A percentile compares a stretch with the other conserved stretches of the same genome.
Evolutionary conservation across 768 basidiomycete species (phyloP).

Genomic region (Galerina marginata): DNA sequence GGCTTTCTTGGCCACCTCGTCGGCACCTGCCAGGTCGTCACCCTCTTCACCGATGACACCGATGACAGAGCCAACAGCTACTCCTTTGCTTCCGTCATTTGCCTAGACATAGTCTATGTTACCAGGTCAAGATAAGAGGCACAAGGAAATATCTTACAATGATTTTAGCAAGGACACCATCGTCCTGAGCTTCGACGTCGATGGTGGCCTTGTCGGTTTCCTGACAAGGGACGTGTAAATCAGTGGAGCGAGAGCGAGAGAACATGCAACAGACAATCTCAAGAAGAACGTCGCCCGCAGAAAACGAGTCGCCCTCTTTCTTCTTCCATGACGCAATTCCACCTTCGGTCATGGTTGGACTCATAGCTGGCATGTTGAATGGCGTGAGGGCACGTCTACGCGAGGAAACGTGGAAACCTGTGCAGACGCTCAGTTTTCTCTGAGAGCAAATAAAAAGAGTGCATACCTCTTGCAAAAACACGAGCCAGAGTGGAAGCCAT

Average conservation of each 20-base stretch:
- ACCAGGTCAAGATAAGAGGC: not conserved
- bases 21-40: conserved; percentile 86
- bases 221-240: conserved; percentile 43
- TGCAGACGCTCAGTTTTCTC: conserved; percentile 3
- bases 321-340: conserved; percentile 98
- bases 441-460: not conserved
- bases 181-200: conserved; percentile 99
- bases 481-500: conserved; percentile 74
- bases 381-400: conserved; percentile 80
- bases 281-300: conserved; percentile 91
- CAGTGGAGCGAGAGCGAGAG: conserved; percentile 5
- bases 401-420: conserved; percentile 86
- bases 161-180: conserved; percentile 96
- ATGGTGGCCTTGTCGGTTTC: conserved; percentile 99
- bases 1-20: conserved; percentile 52
- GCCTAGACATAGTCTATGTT: conserved; percentile 49
- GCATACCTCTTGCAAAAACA: conserved; percentile 67
- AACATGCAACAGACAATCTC: conserved; percentile 75
- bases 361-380: conserved; percentile 98
- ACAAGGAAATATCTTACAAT: conserved; percentile 61
- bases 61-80: conserved; percentile 87
- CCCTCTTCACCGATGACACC: conserved; percentile 95
- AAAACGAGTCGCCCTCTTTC: conserved; percentile 90
- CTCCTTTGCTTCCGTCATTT: conserved; percentile 83
- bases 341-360: conserved; percentile 99